These are phyloP conservation scores for Cladosporium sp. DNA, from an alignment of 2,329 filamentous ascomycete species.

Conservation along the genomic window DNA sequence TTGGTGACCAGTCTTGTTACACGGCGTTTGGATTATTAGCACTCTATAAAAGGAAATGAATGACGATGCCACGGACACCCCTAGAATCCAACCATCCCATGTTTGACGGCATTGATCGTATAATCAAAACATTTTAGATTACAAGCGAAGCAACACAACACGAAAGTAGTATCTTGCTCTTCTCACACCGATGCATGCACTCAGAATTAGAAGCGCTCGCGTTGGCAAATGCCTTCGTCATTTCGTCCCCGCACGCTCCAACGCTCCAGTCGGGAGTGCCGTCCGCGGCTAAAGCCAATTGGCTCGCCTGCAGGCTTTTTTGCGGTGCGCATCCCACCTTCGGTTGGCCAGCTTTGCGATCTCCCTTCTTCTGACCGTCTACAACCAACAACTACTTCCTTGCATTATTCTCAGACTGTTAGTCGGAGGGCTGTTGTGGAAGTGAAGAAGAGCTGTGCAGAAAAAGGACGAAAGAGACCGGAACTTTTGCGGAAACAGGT, in stretches of 20 bases:
- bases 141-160: no score
- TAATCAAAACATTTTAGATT: no score
- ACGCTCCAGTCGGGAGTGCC: neutral
- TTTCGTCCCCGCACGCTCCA: no score
- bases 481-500: constrained; percentile 6
- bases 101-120: no score
- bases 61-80: neutral
- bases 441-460: constrained; percentile 10
- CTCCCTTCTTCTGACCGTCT: neutral
- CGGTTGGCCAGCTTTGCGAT: constrained; percentile 3
- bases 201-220: no score
- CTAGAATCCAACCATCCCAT: no score
- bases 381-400: neutral
- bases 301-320: constrained; percentile 8
- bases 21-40: neutral
- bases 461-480: constrained; percentile 1
- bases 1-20: neutral
- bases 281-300: neutral
- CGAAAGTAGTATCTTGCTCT: no score
- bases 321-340: constrained; percentile 4
- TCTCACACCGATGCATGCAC: no score
- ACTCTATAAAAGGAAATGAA: constrained; percentile 6
- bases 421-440: constrained; percentile 11
- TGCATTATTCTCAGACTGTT: constrained; percentile 11
- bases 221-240: no score